Evolutionary conservation across 208 protist genomes (phyloP).

Genomic region (Leptomonas pyrrhocoris): DNA sequence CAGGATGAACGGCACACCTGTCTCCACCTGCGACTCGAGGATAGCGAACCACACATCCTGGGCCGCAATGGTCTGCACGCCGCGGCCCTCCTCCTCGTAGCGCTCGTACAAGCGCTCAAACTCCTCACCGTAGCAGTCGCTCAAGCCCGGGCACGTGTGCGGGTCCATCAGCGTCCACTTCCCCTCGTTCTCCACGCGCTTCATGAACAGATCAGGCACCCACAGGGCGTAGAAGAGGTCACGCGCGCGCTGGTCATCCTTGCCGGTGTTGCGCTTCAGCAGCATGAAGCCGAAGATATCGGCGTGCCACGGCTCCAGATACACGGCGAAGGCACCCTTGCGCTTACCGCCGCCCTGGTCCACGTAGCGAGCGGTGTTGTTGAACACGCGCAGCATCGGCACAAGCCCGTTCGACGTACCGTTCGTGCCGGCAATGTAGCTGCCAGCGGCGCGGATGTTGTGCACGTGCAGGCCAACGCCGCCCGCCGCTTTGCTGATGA

Average conservation of each 20-base stretch:
- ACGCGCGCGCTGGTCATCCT: constrained; percentile 97
- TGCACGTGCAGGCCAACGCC: constrained; percentile 98
- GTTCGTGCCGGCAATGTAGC: constrained; percentile 98
- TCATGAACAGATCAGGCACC: constrained; percentile 99
- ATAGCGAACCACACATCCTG: constrained; percentile 99
- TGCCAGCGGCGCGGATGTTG: constrained; percentile 95
- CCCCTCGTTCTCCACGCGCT: constrained; percentile 94
- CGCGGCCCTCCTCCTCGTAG: constrained; percentile 94
- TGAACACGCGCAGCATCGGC: constrained; percentile 99
- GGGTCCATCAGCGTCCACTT: constrained; percentile 99
- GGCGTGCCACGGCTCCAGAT: constrained; percentile 99
- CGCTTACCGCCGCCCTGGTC: constrained; percentile 98
- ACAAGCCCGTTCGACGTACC: constrained; percentile 97
- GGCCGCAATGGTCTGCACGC: constrained; percentile 90
- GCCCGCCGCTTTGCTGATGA: constrained; percentile 98
- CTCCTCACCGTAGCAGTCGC: constrained; percentile 95
- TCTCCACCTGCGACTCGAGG: constrained; percentile 99
- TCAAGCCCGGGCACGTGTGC: constrained; percentile 94
- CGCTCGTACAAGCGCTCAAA: constrained; percentile 94
- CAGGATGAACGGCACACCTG: constrained; percentile 98
- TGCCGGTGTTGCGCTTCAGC: constrained; percentile 98
- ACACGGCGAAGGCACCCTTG: constrained; percentile 99
- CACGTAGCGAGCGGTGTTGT: constrained; percentile 99
- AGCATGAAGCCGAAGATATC: constrained; percentile 98
- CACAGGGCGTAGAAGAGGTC: constrained; percentile 99